Evolutionary conservation across 2,329 filamentous ascomycete genomes (phyloP).

Genomic region (Hymenoscyphus scutula): DNA sequence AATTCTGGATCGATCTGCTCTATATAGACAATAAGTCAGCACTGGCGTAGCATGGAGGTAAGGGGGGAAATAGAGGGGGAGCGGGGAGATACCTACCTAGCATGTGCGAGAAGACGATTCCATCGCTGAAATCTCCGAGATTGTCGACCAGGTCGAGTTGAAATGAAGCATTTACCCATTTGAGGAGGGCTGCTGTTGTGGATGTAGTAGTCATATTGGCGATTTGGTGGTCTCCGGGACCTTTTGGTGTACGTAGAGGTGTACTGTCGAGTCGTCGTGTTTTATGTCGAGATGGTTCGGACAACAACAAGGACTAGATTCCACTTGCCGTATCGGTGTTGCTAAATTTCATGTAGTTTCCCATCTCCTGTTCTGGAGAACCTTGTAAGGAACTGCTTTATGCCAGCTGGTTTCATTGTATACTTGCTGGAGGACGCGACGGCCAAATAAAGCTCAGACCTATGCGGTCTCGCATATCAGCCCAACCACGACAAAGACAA

Average conservation of each 20-base stretch:
- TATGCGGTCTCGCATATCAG: background rate
- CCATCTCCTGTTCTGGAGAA: too few species aligned
- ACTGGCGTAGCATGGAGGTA: background rate
- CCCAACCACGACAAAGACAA: too few species aligned
- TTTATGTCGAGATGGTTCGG: background rate
- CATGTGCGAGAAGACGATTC: slow-evolving; percentile 35
- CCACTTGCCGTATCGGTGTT: background rate
- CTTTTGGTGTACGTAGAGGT: background rate
- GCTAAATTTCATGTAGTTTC: background rate
- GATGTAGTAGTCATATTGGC: slow-evolving; percentile 9
- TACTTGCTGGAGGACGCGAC: slow-evolving; percentile 8
- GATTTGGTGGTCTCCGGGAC: background rate
- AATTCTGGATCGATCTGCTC: slow-evolving; percentile 59
- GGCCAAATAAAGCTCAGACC: background rate
- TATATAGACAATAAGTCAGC: slow-evolving; percentile 43
- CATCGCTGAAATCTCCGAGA: slow-evolving; percentile 37
- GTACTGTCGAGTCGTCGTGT: background rate
- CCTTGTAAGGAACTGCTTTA: slow-evolving; percentile 6
- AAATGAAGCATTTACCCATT: slow-evolving; percentile 46
- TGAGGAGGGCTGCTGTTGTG: slow-evolving; percentile 55
- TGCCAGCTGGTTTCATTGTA: slow-evolving; percentile 11
- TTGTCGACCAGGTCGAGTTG: slow-evolving; percentile 32
- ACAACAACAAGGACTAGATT: background rate
- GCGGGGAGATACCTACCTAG: slow-evolving; percentile 37
- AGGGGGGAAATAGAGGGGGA: background rate